Evolutionary conservation across 306 rosid species (phyloP), one percentile per base, ranked within the genome.

Genomic region (Cucurbita moschata): DNA sequence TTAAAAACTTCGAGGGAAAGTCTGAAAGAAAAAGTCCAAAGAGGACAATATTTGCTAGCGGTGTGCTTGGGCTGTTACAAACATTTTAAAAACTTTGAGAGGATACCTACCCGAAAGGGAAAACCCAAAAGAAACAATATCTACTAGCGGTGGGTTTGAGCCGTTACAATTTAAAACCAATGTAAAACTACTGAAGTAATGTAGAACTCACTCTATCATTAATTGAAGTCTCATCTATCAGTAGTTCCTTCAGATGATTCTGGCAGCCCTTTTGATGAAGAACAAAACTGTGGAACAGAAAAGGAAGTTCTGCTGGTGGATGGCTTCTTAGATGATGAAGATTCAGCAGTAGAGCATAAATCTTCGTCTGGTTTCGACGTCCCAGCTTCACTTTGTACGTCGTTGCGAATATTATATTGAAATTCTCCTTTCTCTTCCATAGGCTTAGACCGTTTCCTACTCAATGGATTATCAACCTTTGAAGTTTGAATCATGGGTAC

Each of bases 281-380:
- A 67, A 67, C 72, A 85, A 68, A 83, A 84, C 54, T 87, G 96
- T 4, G 97, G 98, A 79, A 94, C 96, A 46, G 85, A 86, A 87
- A 90, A 90, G 30, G 92, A 78, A 63, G 71, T 81, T 10, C 83
- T 76, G 78, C 92, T 88, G 18, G 86, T 72, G 46, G 88, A 80
- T 82, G 78, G 88, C 81, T 79, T 94, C 87, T 89, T 87, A 62
- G 77, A 68, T 10, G 92, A 69, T 57, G 98, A 84, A 77, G 97
- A 93, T 77, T 90, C 96, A 9, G 94, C 97, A 6, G 97, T 90
- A 59, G 98, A 90, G 75, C 86, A 66, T 71, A 78, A 46, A 46
- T 86, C 94, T 75, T 90, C 96, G 38, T 86, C 90, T 12, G 69
- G 43, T 81, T 85, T 68, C 0, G 86, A 78, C 43, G 75, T 66